Base-by-base conservation (phyloP, 2,329 filamentous ascomycete genomes). In the Monilinia polystroma region DNA sequence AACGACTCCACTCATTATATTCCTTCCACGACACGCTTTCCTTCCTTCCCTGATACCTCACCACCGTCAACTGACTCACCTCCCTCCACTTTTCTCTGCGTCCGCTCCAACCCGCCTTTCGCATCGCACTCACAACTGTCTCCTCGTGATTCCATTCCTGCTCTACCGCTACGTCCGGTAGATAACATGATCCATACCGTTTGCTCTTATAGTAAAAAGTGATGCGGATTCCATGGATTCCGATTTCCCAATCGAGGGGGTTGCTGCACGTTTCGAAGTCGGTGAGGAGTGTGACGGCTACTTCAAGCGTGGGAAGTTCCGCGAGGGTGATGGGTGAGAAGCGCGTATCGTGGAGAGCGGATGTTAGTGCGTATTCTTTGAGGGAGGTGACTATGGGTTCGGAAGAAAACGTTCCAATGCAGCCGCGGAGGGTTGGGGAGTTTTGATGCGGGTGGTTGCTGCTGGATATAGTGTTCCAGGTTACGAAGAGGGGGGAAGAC, bases 121-220 rank as follows among this genome's bases (percentile, higher is more conserved):
- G 85, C 89, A 97, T 95, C 75, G 98, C 80, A 78, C 91, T 96
- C 64, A 93, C 84, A 3, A 99, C 78, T 0, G 94, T 91, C 82
- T 98, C 92, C 76, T 98, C 93, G 78, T 95, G 93, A 14, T 85
- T 91, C 95, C 95, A 99, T 20, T 92, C 93, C 77, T 98, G 95
- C 81, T 99, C 95, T 1, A 85, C 81, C 12, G 94, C 90, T 7
- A 99, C 93, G 76, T 97, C 92, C 0, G 95, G 95, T 18, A 99
- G 84, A 75, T 98, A 99, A 0, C 95, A 97, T 0, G 92, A 86
- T 20, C 93, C 91, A 75, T 92, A 92, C 57, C 90, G 86, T 60
- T 87, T 84, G 20, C 87, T 87, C 71, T 87, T 84, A 72, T 92
- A 83, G n/a, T 83, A 82, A 79, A 99, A 98, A 60, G 87, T 89